These are phyloP conservation scores for Royoungia palumana DNA, from an alignment of 768 basidiomycete species.

Conservation along the genomic window DNA sequence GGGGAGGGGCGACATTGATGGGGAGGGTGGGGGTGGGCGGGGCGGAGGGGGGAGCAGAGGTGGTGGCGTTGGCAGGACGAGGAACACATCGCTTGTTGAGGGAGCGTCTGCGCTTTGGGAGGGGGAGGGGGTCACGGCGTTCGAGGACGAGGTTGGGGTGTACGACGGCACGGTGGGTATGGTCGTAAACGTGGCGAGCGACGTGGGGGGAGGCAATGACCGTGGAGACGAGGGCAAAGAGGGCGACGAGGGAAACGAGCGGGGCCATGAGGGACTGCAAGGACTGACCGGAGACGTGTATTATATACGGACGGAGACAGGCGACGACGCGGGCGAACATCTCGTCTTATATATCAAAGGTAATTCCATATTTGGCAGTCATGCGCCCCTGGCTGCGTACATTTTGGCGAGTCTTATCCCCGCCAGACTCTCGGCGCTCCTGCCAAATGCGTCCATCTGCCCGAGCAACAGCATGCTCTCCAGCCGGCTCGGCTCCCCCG, in stretches of 20 bases:
- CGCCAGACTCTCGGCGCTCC: constrained; percentile 65
- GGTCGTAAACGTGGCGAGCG: constrained; percentile 26
- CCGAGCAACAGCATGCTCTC: constrained; percentile 85
- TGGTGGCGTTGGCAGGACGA: constrained; percentile 14
- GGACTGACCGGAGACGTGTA: not conserved
- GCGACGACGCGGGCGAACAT: too few species aligned
- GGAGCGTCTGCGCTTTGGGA: constrained; percentile 23
- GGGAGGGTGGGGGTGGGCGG: constrained; percentile 3
- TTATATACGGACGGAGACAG: not conserved
- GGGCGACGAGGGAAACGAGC: constrained; percentile 41
- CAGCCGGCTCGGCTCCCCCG: constrained; percentile 81
- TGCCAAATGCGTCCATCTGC: constrained; percentile 83
- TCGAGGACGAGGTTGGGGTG: not conserved
- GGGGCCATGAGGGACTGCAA: constrained; percentile 28
- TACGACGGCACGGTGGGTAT: constrained; percentile 18
- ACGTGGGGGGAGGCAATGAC: constrained; percentile 38
- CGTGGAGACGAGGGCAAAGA: constrained; percentile 40
- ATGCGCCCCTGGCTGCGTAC: constrained; percentile 57
- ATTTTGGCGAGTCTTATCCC: constrained; percentile 73
- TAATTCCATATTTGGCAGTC: not conserved
- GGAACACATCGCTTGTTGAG: constrained; percentile 28
- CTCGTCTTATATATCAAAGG: not conserved
- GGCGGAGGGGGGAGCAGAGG: not conserved
- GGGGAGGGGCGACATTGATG: constrained; percentile 20
- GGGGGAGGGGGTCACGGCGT: not conserved